Base-by-base conservation (phyloP, 352 stramenopile species). In the Peronospora destructor region DNA sequence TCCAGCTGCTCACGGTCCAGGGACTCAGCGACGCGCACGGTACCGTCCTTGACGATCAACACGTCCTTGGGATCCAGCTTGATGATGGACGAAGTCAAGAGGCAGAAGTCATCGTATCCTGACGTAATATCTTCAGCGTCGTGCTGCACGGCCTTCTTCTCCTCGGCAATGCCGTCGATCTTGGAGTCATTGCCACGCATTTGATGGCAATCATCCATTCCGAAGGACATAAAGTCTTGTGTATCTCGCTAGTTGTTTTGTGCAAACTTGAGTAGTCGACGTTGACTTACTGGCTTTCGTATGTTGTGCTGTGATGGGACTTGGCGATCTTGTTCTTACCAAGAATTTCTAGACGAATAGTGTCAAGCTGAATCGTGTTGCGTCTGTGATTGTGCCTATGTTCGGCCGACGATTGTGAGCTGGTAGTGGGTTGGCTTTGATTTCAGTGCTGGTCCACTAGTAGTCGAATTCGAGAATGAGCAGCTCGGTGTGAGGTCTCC, bases 41-140 rank as follows among this genome's bases (percentile, higher is more conserved):
- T 84, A 44, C 76, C 76, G 45, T 87, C 73, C 55, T 87, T 83
- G 45, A 87, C 69, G 45, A 87, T 84, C n/a, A 87, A 59, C 30
- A 87, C 52, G 32, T 87, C 63, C 55, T 85, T 87, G n/a, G 52
- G 66, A 57, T 87, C 76, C n/a, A 87, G 52, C 51, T 68, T 61
- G 10, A 74, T 61, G 36, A 75, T 65, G 4, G 59, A 61, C 49
- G 23, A 75, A 38, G 29, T 69, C 26, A 28, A 76, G 54, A 67
- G 35, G n/a, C 42, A n/a, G 0, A 50, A 40, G 12, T 70, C 51
- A 13, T 75, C 60, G 14, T 46, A 39, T 5, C 16, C 26, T 38
- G 32, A 21, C n/a, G 16, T 16, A 23, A 8, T 34, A 34, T 63
- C 62, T 12, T 37, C 47, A 11, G 61, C 47, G 44, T 37, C 64